Conservation (phyloP, 2,329 filamentous ascomycete species). For the Aspergillus neotritici region DNA sequence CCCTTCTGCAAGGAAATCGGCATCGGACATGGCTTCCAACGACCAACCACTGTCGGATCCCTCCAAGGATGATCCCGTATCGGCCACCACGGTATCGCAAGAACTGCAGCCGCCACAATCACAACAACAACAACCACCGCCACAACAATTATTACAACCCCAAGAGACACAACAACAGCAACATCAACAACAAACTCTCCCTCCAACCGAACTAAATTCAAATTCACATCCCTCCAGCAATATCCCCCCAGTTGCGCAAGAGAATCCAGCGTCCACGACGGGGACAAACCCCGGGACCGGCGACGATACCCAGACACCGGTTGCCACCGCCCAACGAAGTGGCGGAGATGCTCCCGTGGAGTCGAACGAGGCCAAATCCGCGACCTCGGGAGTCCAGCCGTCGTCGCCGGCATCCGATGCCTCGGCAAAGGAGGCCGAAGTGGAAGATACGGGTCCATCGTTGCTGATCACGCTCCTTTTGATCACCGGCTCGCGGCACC, state of each 20-base stretch:
- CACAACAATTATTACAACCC: too few relatives aligned
- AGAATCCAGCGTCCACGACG: too few relatives aligned
- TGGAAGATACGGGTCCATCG: constrained; percentile 32
- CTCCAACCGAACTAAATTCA: background rate
- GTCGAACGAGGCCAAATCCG: constrained; percentile 20
- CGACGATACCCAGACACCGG: constrained; percentile 16
- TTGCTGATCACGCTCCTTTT: constrained; percentile 71
- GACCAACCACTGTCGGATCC: constrained; percentile 18
- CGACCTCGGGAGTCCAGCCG: constrained; percentile 13
- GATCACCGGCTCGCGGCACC: constrained; percentile 75
- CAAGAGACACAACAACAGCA: too few relatives aligned
- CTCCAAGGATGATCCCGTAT: constrained; percentile 15
- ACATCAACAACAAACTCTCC: too few relatives aligned
- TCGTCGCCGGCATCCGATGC: constrained; percentile 22
- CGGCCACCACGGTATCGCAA: constrained; percentile 16
- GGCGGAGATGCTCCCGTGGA: constrained; percentile 14
- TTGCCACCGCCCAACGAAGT: constrained; percentile 10
- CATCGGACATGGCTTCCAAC: constrained; percentile 16
- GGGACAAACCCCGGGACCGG: too few relatives aligned
- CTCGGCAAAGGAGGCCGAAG: constrained; percentile 28
- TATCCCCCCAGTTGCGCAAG: too few relatives aligned
- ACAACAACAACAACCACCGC: background rate
- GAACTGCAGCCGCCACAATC: constrained; percentile 11
- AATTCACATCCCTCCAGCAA: constrained; percentile 9
- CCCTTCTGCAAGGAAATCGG: background rate